Evolutionary conservation across 306 rosid species (phyloP), one percentile per base, ranked within the genome.

Genomic region (Fragaria vesca): DNA sequence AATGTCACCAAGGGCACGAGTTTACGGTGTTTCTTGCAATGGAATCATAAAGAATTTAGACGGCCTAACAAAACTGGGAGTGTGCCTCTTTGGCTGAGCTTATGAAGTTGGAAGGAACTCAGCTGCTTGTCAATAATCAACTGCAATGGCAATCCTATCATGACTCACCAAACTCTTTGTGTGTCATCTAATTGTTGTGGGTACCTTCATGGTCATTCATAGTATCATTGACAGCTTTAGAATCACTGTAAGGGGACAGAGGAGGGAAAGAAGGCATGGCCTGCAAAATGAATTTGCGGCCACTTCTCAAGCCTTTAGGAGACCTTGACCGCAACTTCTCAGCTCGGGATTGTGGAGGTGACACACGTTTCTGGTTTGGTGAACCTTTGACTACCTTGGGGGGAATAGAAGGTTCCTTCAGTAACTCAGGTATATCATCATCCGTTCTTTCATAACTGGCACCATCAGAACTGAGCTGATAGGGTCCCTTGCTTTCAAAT

Each of bases 201-300:
- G 70, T 10, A 62, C 21, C 58, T 17, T 63, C 34, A 75, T 7
- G 34, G 5, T 12, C 71, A 20, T 69, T 47, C 74, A 12, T 46
- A 60, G 17, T 36, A 36, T 36, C 46, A 12, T 13, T 12, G 24
- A 12, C 65, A 18, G 24, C 30, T 63, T 66, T 55, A n/a, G 50
- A 65, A 71, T 78, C 66, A 12, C 32, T 68, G 55, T 66, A 66
- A 2, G 79, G 78, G 20, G 65, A 50, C 43, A 72, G 81, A 24
- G 71, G 65, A 32, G 83, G 80, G 60, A 71, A 79, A 67, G 71
- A n/a, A 51, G 76, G 81, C 68, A 73, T 2, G 8, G 46, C 42
- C 16, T 80, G 73, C 28, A 62, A 72, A 43, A 50, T 42, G 55
- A 68, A 40, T 61, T 50, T 73, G 30, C 76, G 55, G 70, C 57